Conservation (phyloP, 2,329 filamentous ascomycete genomes). For the Alternaria angustiovoidea region DNA sequence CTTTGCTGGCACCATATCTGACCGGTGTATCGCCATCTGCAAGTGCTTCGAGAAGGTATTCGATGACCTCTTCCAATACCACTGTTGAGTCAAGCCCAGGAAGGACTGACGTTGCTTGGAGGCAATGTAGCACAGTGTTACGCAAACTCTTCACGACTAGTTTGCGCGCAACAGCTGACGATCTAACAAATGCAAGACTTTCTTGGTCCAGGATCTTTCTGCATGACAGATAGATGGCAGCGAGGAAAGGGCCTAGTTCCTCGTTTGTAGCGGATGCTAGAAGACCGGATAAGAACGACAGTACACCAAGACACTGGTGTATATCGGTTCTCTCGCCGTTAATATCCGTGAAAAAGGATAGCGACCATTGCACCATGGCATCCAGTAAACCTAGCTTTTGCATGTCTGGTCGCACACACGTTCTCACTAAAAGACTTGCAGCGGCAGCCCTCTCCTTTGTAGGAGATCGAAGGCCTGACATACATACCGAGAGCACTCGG, state of each 20-base stretch:
- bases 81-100: conserved; percentile 49
- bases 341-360: conserved; percentile 65
- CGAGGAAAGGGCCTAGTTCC: conserved; percentile 74
- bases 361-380: conserved; percentile 74
- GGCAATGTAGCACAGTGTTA: conserved; percentile 72
- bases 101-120: conserved; percentile 54
- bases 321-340: conserved; percentile 59
- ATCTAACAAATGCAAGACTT: conserved; percentile 65
- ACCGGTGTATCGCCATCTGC: conserved; percentile 92
- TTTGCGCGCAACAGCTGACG: conserved; percentile 82
- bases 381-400: conserved; percentile 75
- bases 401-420: conserved; percentile 89
- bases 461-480: conserved; percentile 74
- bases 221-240: conserved; percentile 70
- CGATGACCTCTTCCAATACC: conserved; percentile 78
- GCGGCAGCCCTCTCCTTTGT: conserved; percentile 92
- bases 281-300: conserved; percentile 81
- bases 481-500: conserved; percentile 73
- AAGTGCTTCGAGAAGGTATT: conserved; percentile 78
- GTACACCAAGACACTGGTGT: conserved; percentile 78
- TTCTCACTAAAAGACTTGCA: conserved; percentile 79
- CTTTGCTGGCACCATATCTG: conserved; percentile 88
- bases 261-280: conserved; percentile 75
- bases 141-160: conserved; percentile 85
- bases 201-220: conserved; percentile 65